phyloP scores from a whole-genome alignment of 306 rosid species.

The Canavalia gladiata region DNA sequence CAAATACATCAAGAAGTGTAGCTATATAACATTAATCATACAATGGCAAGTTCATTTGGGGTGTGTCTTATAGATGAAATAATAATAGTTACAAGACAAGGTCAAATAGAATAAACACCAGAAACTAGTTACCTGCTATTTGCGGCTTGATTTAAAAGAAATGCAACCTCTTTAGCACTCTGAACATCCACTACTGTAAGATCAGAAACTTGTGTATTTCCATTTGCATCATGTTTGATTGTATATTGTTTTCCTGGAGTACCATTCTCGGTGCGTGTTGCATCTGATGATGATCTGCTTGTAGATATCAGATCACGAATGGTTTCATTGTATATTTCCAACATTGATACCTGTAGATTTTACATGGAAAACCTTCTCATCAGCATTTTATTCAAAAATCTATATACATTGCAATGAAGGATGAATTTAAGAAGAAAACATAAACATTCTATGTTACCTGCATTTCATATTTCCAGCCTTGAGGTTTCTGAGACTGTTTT shows the following conservation, averaged over 20 bases:
- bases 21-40: neutral
- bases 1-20: neutral
- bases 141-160: constrained; percentile 86
- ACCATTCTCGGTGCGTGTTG: constrained; percentile 66
- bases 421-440: constrained; percentile 38
- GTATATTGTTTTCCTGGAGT: constrained; percentile 82
- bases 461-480: constrained; percentile 99
- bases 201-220: constrained; percentile 88
- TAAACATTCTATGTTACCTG: constrained; percentile 66
- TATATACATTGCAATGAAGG: neutral
- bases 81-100: neutral
- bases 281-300: constrained; percentile 63
- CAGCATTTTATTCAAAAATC: neutral
- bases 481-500: constrained; percentile 76
- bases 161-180: constrained; percentile 89
- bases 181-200: constrained; percentile 92
- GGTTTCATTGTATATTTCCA: constrained; percentile 96
- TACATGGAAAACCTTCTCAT: constrained; percentile 32
- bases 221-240: constrained; percentile 86
- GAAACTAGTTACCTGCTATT: constrained; percentile 79
- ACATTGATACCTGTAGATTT: constrained; percentile 81
- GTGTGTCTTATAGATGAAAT: constrained; percentile 7
- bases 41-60: neutral
- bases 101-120: constrained; percentile 17
- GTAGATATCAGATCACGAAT: constrained; percentile 85